Evolutionary conservation across 805 yeast genomes (phyloP), one percentile per base, ranked within the genome.

Genomic region (Pichia eremophila): DNA sequence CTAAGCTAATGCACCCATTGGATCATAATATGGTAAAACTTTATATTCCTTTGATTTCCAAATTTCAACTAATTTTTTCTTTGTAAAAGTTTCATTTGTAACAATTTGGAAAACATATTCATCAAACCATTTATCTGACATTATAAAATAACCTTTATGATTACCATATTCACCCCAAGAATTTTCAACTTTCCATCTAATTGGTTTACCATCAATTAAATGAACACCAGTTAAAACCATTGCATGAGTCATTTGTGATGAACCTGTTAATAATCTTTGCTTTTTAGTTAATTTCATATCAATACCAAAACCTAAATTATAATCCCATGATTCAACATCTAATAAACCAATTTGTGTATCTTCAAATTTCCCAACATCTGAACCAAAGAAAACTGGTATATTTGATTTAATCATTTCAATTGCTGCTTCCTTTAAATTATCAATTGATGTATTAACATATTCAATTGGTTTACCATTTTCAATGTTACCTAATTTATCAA

Each of bases 191-290:
- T 78, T 75, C 78, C 86, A 83, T 58, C 88, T 75, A 27, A 76
- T 65, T 27, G 89, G 87, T 54, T 72, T 70, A 8, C 81, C 83
- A 34, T 71, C 65, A 37, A 63, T 52, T 29, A 88, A 63, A 63
- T 87, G 90, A 44, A 85, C 93, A 39, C 85, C 95, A 19, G 88
- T 81, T 52, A 87, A 74, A 8, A 81, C 79, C 96, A 87, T 87
- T 32, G 96, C 96, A 60, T 87, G 96, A 15, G 95, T 87, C 93
- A 88, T 85, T 55, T 78, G 73, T 25, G 90, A 82, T 7, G 69
- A 65, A 11, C 67, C 68, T 12, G 67, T 51, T 50, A 62, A 46
- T 31, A 65, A 51, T 39, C 69, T 56, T 50, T 64, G 67, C 32
- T 58, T 60, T 48, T 72, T 72, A 35, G 64, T 57, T 27, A 65